Conservation (phyloP, 2,329 filamentous ascomycete species). For the Pseudocercospora crystallina region DNA sequence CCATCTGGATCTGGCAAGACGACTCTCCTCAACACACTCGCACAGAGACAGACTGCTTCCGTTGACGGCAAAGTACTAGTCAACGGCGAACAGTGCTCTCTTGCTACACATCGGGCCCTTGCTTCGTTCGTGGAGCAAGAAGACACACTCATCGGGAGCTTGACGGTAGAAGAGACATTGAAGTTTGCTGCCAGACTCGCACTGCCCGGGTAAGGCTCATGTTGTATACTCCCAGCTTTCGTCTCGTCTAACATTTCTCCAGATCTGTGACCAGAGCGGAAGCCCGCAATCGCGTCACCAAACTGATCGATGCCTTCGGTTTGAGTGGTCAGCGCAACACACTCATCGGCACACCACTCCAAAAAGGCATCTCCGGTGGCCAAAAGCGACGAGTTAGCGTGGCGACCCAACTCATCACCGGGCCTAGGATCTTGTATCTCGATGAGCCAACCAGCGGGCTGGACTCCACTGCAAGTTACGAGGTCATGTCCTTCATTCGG, state of each 20-base stretch:
- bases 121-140: conserved; percentile 82
- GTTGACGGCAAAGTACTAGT: conserved; percentile 55
- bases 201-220: conserved; percentile 43
- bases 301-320: conserved; percentile 68
- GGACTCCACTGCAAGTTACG: conserved; percentile 70
- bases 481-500: conserved; percentile 71
- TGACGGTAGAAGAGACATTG: conserved; percentile 76
- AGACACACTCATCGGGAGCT: conserved; percentile 73
- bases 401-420: conserved; percentile 75
- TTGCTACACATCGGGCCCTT: conserved; percentile 49
- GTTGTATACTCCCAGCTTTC: not conserved
- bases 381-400: conserved; percentile 78
- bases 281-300: conserved; percentile 59
- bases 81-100: conserved; percentile 53
- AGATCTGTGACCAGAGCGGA: conserved; percentile 55
- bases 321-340: conserved; percentile 65
- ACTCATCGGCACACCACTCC: conserved; percentile 74
- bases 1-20: conserved; percentile 71
- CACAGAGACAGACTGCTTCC: conserved; percentile 55
- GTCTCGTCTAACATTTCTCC: conserved; percentile 39
- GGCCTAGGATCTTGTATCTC: conserved; percentile 73
- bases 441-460: conserved; percentile 81
- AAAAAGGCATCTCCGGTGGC: conserved; percentile 77
- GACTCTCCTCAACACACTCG: conserved; percentile 75
- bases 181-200: conserved; percentile 70